These are phyloP conservation scores for Alternaria postmessia DNA, from an alignment of 2,329 filamentous ascomycete genomes.

Conservation along the genomic window DNA sequence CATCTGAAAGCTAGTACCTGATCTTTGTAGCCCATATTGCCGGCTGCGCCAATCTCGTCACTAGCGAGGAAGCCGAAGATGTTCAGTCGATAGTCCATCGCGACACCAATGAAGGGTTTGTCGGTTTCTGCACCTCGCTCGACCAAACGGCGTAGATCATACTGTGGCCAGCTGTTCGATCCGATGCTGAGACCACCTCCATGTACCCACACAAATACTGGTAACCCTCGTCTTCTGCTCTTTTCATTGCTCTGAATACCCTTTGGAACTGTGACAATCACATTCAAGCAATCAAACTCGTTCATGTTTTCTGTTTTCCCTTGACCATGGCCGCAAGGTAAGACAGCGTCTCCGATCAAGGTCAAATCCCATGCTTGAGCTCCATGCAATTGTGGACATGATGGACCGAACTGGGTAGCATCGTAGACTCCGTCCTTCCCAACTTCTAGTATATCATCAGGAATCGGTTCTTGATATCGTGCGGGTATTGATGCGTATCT, in stretches of 20 bases:
- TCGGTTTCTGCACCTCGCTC: constrained; percentile 53
- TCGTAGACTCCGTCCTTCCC: constrained; percentile 31
- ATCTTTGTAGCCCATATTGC: constrained; percentile 47
- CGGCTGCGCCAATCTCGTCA: constrained; percentile 52
- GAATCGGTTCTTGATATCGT: constrained; percentile 43
- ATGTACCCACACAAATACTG: constrained; percentile 63
- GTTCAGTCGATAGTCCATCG: constrained; percentile 47
- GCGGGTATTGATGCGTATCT: constrained; percentile 48
- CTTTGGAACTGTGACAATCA: constrained; percentile 46
- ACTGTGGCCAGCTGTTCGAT: constrained; percentile 63
- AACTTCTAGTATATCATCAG: constrained; percentile 15
- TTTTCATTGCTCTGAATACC: not conserved
- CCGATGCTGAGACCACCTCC: constrained; percentile 62
- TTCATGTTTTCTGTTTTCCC: constrained; percentile 33
- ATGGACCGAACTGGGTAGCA: constrained; percentile 48
- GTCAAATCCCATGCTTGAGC: constrained; percentile 41
- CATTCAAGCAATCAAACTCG: constrained; percentile 48
- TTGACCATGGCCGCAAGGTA: constrained; percentile 26
- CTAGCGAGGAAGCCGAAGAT: constrained; percentile 54
- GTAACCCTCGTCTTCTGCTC: constrained; percentile 41
- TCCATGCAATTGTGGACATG: constrained; percentile 48
- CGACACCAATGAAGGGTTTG: constrained; percentile 55
- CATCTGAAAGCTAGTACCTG: constrained; percentile 49
- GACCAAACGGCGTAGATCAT: constrained; percentile 56
- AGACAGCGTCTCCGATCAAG: constrained; percentile 29